Evolutionary conservation across 2,329 filamentous ascomycete species (phyloP).

Genomic region (Colletotrichum sp.): DNA sequence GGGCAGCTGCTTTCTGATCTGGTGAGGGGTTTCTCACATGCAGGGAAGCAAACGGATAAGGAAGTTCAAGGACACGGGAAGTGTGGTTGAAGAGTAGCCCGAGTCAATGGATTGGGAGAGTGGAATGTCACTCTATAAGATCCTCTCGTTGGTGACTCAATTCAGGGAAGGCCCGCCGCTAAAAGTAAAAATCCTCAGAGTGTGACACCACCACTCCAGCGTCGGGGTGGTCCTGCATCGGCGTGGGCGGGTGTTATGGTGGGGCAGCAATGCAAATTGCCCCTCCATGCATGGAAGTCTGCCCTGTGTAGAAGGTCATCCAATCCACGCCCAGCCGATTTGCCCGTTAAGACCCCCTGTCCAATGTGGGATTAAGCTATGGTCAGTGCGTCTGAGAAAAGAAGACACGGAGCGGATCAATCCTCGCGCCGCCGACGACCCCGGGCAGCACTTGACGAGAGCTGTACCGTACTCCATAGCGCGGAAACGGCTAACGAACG

Average conservation of each 20-base stretch:
- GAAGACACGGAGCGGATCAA: constrained; percentile 27
- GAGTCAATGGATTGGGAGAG: constrained; percentile 1
- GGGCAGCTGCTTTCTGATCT: constrained; percentile 5
- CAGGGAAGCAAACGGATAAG: background rate
- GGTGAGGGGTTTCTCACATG: background rate
- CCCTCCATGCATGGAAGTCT: constrained; percentile 24
- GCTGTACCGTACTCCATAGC: background rate
- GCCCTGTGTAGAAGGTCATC: constrained; percentile 8
- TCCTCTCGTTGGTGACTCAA: constrained; percentile 18
- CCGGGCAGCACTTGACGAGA: background rate
- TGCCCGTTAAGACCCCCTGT: constrained; percentile 9
- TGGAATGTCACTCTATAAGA: constrained; percentile 18
- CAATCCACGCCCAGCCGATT: constrained; percentile 21
- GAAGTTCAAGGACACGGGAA: background rate
- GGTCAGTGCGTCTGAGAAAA: constrained; percentile 32
- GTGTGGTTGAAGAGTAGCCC: background rate
- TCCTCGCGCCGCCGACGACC: background rate
- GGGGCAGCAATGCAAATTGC: constrained; percentile 23
- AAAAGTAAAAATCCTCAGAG: constrained; percentile 19
- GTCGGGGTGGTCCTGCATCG: constrained; percentile 28
- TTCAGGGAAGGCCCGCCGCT: constrained; percentile 10
- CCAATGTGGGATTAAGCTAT: constrained; percentile 33
- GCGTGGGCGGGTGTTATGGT: constrained; percentile 26
- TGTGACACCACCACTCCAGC: constrained; percentile 18
- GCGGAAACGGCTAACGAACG: constrained; percentile 3